A percentile compares a stretch with the other conserved stretches of the same genome.
Conservation (phyloP, 148 eudicot genomes). For the Linanthus parryae region DNA sequence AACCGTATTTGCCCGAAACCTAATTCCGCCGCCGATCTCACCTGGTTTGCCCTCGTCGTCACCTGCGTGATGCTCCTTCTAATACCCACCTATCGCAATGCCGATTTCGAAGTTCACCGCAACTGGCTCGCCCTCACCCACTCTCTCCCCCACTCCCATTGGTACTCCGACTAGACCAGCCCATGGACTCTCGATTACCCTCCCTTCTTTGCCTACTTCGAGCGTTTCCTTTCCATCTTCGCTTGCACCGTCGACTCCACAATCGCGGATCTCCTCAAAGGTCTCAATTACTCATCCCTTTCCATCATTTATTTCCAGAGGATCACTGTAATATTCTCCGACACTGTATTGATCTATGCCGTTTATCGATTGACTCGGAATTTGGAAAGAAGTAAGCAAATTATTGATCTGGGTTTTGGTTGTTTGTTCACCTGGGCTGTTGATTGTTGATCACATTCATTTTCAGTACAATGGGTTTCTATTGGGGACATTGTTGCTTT, state of each 20-base stretch:
- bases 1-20: background rate
- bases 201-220: slow-evolving; percentile 79
- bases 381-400: slow-evolving; percentile 17
- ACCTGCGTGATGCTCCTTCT: slow-evolving; percentile 53
- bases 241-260: slow-evolving; percentile 51
- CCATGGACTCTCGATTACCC: slow-evolving; percentile 96
- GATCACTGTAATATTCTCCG: slow-evolving; percentile 44
- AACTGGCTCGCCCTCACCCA: slow-evolving; percentile 80
- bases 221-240: slow-evolving; percentile 46
- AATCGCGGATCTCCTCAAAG: slow-evolving; percentile 41
- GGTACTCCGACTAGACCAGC: slow-evolving; percentile 66
- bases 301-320: slow-evolving; percentile 50
- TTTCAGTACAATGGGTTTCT: slow-evolving; percentile 93
- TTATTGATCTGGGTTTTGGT: slow-evolving; percentile 66
- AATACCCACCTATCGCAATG: slow-evolving; percentile 73
- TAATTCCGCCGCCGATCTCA: slow-evolving; percentile 17
- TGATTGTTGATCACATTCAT: slow-evolving; percentile 85
- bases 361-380: slow-evolving; percentile 34
- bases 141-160: slow-evolving; percentile 50
- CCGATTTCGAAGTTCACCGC: slow-evolving; percentile 90
- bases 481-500: slow-evolving; percentile 55
- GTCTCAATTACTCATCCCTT: slow-evolving; percentile 41
- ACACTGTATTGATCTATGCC: slow-evolving; percentile 33
- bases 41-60: slow-evolving; percentile 50
- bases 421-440: slow-evolving; percentile 63